These are phyloP conservation scores for Stropharia rugosoannulata DNA, from an alignment of 768 basidiomycete genomes.

Conservation along the genomic window DNA sequence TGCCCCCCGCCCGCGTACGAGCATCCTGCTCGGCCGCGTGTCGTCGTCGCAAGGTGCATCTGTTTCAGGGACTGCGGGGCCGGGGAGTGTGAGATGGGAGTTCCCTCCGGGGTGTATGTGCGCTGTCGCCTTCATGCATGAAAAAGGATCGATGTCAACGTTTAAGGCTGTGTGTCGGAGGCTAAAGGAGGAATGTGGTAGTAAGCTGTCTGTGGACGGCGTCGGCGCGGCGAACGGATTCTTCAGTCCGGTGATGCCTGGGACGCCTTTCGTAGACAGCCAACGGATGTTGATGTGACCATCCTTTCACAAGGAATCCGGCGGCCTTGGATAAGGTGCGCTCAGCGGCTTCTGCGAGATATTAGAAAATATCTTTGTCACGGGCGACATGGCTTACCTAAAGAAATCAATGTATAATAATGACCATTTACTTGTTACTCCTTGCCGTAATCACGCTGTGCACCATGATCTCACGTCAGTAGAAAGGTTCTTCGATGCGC, in stretches of 20 bases:
- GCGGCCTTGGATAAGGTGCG: background rate
- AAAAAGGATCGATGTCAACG: constrained; percentile 88
- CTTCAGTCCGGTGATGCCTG: constrained; percentile 36
- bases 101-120: constrained; percentile 45
- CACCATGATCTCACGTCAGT: too few species aligned
- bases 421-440: too few species aligned
- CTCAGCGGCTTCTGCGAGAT: background rate
- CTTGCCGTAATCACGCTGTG: too few species aligned
- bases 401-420: too few species aligned
- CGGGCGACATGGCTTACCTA: too few species aligned
- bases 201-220: constrained; percentile 30
- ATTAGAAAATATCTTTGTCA: background rate
- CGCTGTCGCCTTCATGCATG: constrained; percentile 76
- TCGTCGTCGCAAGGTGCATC: background rate
- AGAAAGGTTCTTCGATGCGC: too few species aligned
- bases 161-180: constrained; percentile 78
- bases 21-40: constrained; percentile 21
- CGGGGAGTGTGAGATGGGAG: constrained; percentile 19
- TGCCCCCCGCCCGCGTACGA: constrained; percentile 18
- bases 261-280: constrained; percentile 41
- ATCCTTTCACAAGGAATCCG: background rate
- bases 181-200: constrained; percentile 67
- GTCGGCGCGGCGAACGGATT: background rate
- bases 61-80: constrained; percentile 18
- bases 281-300: constrained; percentile 27